phyloP scores from a whole-genome alignment of 345 rosid genomes.

The Camelina hispida region DNA sequence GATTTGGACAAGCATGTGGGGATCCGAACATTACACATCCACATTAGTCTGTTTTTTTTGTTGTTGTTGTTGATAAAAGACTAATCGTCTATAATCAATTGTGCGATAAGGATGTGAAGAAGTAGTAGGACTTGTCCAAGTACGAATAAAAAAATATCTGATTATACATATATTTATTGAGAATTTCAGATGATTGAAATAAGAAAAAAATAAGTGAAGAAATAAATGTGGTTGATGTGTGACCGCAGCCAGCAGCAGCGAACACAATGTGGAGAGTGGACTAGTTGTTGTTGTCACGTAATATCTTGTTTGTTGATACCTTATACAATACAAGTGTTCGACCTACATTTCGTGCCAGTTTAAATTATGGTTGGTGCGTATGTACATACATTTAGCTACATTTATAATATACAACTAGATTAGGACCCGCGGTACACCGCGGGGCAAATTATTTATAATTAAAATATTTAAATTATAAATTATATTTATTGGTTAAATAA shows the following conservation, averaged over 20 bases:
- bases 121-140: neutral
- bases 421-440: too few species aligned
- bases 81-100: neutral
- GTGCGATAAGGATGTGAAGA: neutral
- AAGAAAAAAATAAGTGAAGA: neutral
- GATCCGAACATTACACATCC: neutral
- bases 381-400: too few species aligned
- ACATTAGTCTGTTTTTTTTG: neutral
- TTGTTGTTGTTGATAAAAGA: neutral
- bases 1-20: neutral
- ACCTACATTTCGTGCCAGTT: conserved; percentile 6
- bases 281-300: conserved; percentile 13
- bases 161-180: neutral
- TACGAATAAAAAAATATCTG: neutral
- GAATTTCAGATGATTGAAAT: neutral
- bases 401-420: too few species aligned
- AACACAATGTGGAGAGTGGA: neutral
- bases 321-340: neutral
- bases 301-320: neutral
- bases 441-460: too few species aligned
- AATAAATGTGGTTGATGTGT: conserved; percentile 14
- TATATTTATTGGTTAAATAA: too few species aligned
- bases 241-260: neutral
- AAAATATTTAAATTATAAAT: too few species aligned
- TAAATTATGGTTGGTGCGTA: neutral